Conservation (phyloP, 345 rosid species). For the Tarenaya hassleriana region DNA sequence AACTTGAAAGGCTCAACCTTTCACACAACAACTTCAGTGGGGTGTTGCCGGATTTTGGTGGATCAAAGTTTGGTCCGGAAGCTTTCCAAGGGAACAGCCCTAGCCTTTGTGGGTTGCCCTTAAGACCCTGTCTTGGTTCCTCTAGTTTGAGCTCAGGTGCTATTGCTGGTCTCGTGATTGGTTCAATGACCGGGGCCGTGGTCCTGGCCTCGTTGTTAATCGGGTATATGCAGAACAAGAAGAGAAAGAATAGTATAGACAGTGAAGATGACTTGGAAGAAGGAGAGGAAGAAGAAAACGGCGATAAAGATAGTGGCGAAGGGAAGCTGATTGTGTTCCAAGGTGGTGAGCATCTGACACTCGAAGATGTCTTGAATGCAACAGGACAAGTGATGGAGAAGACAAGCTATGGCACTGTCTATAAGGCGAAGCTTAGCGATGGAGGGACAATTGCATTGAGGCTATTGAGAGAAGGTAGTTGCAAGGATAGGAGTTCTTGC, state of each 20-base stretch:
- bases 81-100: constrained; percentile 79
- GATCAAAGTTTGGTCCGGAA: constrained; percentile 53
- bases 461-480: constrained; percentile 90
- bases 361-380: constrained; percentile 93
- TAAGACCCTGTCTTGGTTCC: constrained; percentile 52
- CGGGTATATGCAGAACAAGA: constrained; percentile 86
- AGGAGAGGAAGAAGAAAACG: constrained; percentile 51
- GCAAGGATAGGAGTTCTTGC: constrained; percentile 72
- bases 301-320: constrained; percentile 38
- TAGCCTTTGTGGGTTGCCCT: constrained; percentile 76
- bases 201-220: constrained; percentile 76
- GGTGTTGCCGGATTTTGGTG: constrained; percentile 58
- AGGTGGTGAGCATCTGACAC: constrained; percentile 91
- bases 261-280: constrained; percentile 76
- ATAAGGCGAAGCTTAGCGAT: constrained; percentile 90
- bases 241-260: constrained; percentile 47
- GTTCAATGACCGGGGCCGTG: constrained; percentile 83
- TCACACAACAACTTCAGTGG: constrained; percentile 89
- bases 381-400: constrained; percentile 97
- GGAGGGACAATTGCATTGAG: constrained; percentile 94
- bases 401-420: constrained; percentile 87
- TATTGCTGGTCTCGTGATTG: constrained; percentile 92
- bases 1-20: constrained; percentile 68
- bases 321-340: constrained; percentile 86
- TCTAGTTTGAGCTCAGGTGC: constrained; percentile 76